Evolutionary conservation across 2,329 filamentous ascomycete genomes (phyloP).

Genomic region (Penicillium sp.): DNA sequence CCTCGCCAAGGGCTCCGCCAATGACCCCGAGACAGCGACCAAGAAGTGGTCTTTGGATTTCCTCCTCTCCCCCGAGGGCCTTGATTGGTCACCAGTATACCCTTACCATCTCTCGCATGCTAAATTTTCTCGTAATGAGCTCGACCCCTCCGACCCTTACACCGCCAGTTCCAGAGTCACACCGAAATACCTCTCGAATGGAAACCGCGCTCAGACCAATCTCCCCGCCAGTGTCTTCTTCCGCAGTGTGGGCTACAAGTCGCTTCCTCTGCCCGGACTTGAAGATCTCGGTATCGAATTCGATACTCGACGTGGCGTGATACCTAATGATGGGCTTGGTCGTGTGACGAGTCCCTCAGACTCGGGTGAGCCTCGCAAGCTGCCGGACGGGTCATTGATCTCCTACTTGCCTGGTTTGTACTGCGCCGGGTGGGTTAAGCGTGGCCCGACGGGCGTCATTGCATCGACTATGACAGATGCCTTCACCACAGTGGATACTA

Average conservation of each 20-base stretch:
- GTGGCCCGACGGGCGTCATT: conserved; percentile 91
- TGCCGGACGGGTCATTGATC: conserved; percentile 42
- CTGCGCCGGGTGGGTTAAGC: conserved; percentile 95
- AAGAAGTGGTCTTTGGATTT: conserved; percentile 86
- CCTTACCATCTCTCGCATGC: conserved; percentile 61
- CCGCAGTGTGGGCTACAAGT: conserved; percentile 93
- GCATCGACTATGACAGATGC: conserved; percentile 95
- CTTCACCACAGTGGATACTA: conserved; percentile 81
- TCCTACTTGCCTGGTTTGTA: conserved; percentile 72
- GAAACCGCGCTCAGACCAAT: conserved; percentile 46
- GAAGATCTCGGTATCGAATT: conserved; percentile 73
- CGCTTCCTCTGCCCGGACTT: conserved; percentile 73
- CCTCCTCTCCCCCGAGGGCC: conserved; percentile 73
- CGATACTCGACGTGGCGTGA: conserved; percentile 69
- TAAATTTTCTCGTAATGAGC: conserved; percentile 60
- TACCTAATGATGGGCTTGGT: conserved; percentile 79
- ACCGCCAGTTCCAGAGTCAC: conserved; percentile 49
- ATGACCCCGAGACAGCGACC: conserved; percentile 47
- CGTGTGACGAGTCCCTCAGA: conserved; percentile 57
- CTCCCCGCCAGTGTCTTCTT: conserved; percentile 75
- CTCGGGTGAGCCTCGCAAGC: conserved; percentile 22
- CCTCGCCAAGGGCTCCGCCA: conserved; percentile 70
- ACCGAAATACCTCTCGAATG: conserved; percentile 51
- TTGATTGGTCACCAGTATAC: conserved; percentile 54
- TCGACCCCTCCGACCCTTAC: conserved; percentile 53